Evolutionary conservation across 1,284 basidiomycete species (phyloP).

Genomic region (Microbotryum violaceum): DNA sequence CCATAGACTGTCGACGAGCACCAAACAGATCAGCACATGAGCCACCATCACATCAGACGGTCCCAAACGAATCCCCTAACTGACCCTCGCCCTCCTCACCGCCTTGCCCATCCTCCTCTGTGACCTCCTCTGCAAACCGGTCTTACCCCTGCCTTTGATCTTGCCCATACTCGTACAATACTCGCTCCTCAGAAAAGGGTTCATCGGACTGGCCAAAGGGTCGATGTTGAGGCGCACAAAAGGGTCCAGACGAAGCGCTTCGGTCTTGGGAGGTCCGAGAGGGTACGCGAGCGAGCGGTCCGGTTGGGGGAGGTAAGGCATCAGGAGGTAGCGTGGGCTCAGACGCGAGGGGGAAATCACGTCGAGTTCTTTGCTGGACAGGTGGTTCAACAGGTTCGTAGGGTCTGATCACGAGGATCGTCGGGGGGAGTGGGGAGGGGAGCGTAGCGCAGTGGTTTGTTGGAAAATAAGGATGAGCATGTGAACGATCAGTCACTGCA

Average conservation of each 20-base stretch:
- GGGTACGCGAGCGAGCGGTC: conserved; percentile 23
- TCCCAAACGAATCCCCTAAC: not conserved
- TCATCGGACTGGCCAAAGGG: conserved; percentile 43
- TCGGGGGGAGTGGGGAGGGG: not conserved
- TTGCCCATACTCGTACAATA: conserved; percentile 80
- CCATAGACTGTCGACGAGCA: conserved; percentile 5
- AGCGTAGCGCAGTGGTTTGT: no score
- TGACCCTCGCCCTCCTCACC: conserved; percentile 72
- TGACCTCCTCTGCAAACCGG: conserved; percentile 67
- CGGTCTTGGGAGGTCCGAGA: conserved; percentile 24
- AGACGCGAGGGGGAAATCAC: conserved; percentile 26
- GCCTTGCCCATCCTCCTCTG: conserved; percentile 80
- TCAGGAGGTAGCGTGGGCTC: conserved; percentile 22
- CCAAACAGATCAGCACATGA: not conserved
- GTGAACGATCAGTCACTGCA: no score
- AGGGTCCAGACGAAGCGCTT: conserved; percentile 47
- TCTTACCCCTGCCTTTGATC: conserved; percentile 62
- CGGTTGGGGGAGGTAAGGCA: conserved; percentile 20
- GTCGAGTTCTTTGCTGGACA: conserved; percentile 1
- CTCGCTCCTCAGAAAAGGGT: conserved; percentile 57
- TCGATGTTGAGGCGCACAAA: conserved; percentile 41
- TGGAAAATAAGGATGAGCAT: no score
- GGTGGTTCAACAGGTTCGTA: conserved; percentile 15
- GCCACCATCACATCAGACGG: no score
- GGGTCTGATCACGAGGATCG: conserved; percentile 10